Conservation (phyloP, 768 basidiomycete genomes). For the Arthromyces matolae region DNA sequence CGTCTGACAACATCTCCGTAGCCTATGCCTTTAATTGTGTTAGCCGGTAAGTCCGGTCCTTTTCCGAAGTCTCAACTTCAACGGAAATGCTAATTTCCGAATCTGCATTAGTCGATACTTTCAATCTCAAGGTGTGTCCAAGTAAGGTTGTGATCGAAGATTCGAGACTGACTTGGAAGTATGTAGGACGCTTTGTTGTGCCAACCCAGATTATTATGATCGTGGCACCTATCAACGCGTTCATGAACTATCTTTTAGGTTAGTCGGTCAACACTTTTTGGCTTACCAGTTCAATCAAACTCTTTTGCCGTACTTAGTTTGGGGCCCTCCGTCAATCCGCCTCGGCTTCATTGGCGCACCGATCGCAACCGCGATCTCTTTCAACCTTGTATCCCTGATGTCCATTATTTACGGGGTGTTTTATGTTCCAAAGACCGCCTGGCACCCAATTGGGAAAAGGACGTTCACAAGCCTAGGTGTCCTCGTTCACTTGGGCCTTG, state of each 20-base stretch:
- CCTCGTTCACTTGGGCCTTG: slow-evolving; percentile 72
- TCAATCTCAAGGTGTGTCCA: slow-evolving; percentile 67
- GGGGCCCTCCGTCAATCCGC: slow-evolving; percentile 76
- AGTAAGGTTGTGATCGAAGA: background rate
- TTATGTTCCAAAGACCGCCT: slow-evolving; percentile 67
- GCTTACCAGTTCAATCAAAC: background rate
- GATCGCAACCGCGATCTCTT: slow-evolving; percentile 81
- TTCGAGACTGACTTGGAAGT: background rate
- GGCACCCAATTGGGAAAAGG: slow-evolving; percentile 68
- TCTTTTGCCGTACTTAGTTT: slow-evolving; percentile 41
- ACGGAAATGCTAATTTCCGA: background rate
- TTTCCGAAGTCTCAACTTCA: background rate
- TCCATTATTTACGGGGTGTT: slow-evolving; percentile 63
- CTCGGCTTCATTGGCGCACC: slow-evolving; percentile 93
- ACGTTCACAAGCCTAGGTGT: slow-evolving; percentile 67
- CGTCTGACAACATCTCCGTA: slow-evolving; percentile 12
- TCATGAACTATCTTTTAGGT: slow-evolving; percentile 87
- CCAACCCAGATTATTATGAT: slow-evolving; percentile 82
- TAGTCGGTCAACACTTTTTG: slow-evolving; percentile 11
- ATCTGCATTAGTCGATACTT: slow-evolving; percentile 61
- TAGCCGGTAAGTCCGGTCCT: slow-evolving; percentile 32
- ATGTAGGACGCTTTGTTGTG: slow-evolving; percentile 78
- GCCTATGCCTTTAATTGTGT: slow-evolving; percentile 52
- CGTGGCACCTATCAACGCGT: slow-evolving; percentile 81
- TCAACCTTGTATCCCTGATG: slow-evolving; percentile 73